Conservation (phyloP, 805 yeast species). For the Barnettozyma wickerhamii region DNA sequence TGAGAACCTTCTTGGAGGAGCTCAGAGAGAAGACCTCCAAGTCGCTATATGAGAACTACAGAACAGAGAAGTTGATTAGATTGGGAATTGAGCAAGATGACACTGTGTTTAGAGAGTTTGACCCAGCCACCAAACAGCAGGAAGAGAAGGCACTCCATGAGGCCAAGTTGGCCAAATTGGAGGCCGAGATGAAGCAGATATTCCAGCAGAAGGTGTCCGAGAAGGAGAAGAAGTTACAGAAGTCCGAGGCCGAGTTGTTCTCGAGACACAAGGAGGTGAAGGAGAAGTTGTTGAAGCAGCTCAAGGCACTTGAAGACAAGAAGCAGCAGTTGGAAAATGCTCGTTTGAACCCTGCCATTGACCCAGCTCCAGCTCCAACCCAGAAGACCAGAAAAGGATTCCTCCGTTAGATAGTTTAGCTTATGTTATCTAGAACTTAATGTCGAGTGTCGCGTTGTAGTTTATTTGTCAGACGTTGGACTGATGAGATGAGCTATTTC, state of each 20-base stretch:
- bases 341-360: conserved; percentile 39
- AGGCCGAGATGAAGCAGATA: conserved; percentile 92
- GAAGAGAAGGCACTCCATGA: conserved; percentile 93
- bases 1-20: conserved; percentile 91
- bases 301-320: conserved; percentile 86
- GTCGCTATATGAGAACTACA: conserved; percentile 78
- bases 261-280: conserved; percentile 96
- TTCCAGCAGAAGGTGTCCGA: conserved; percentile 95
- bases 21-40: conserved; percentile 81
- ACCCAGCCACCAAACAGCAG: conserved; percentile 86
- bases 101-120: conserved; percentile 89
- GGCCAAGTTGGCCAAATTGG: conserved; percentile 90
- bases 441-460: neutral
- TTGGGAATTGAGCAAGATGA: conserved; percentile 93
- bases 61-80: conserved; percentile 72
- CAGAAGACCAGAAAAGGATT: conserved; percentile 75
- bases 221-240: conserved; percentile 95
- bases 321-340: conserved; percentile 72
- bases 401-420: conserved; percentile 46
- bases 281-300: conserved; percentile 84
- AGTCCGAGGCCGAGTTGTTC: conserved; percentile 94
- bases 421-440: neutral
- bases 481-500: neutral
- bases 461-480: neutral
- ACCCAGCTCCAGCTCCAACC: conserved; percentile 34